A percentile compares a stretch with the other conserved stretches of the same genome.
Conservation (phyloP, 1,284 basidiomycete genomes). For the Gymnopus androsaceus region DNA sequence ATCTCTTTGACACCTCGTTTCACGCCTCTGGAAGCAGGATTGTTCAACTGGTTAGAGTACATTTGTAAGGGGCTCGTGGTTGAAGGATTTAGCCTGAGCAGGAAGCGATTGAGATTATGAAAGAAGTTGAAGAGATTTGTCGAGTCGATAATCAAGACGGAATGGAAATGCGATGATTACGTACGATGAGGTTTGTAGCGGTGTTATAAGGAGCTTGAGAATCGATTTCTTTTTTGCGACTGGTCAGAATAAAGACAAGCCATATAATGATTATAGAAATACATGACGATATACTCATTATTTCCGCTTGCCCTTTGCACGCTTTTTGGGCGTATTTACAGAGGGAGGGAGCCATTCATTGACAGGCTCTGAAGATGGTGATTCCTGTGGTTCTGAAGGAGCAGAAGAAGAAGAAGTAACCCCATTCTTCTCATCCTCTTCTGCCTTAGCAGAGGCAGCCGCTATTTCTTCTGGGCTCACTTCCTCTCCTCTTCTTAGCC, state of each 20-base stretch:
- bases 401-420: constrained; percentile 5
- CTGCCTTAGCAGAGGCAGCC: constrained; percentile 41
- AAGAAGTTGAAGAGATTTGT: constrained; percentile 63
- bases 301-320: constrained; percentile 41
- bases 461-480: constrained; percentile 52
- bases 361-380: constrained; percentile 14
- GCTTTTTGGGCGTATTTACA: constrained; percentile 42
- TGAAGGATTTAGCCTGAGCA: constrained; percentile 51
- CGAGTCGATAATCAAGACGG: constrained; percentile 60
- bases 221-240: no score
- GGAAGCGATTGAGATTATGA: constrained; percentile 55
- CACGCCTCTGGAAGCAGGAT: constrained; percentile 63
- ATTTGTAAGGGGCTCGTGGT: constrained; percentile 62
- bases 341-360: constrained; percentile 53
- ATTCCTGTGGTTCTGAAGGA: no score
- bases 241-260: no score
- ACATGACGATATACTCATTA: no score
- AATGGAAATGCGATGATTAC: constrained; percentile 67
- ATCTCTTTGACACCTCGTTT: constrained; percentile 68
- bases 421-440: constrained; percentile 31
- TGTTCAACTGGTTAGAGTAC: constrained; percentile 73
- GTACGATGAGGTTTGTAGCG: constrained; percentile 64
- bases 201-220: constrained; percentile 14
- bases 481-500: constrained; percentile 47
- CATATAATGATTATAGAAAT: no score